Evolutionary conservation across 495 filamentous ascomycete genomes (phyloP).

Genomic region (Xylaria castorea): DNA sequence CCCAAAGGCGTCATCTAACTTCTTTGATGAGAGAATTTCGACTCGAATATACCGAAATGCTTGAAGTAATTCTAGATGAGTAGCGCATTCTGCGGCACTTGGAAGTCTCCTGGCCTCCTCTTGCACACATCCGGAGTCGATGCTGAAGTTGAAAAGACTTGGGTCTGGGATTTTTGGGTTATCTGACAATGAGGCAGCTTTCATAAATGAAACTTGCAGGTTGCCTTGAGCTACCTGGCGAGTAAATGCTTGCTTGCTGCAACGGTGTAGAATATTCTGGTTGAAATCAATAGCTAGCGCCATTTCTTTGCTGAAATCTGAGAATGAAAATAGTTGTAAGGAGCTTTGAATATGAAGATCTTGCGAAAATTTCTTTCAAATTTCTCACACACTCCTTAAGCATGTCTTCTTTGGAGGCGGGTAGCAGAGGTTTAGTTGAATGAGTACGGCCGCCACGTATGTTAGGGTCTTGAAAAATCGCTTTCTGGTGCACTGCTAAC

Average conservation of each 20-base stretch:
- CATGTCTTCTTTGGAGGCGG: neutral
- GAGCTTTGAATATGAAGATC: neutral
- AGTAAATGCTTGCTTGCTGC: neutral
- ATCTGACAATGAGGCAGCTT: neutral
- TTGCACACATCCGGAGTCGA: neutral
- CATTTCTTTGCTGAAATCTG: neutral
- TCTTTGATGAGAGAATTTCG: neutral
- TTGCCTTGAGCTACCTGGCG: neutral
- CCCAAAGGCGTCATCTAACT: neutral
- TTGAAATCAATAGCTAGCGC: neutral
- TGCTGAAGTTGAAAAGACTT: neutral
- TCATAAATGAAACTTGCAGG: neutral
- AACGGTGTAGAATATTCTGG: neutral
- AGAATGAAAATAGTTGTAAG: neutral
- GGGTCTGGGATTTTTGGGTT: slow-evolving; percentile 5
- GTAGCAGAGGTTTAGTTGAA: neutral
- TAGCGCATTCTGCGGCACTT: neutral
- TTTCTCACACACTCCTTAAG: neutral
- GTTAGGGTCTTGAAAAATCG: neutral
- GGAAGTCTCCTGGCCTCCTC: neutral
- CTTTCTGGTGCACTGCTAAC: neutral
- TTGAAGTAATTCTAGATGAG: slow-evolving; percentile 3
- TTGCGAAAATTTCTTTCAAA: neutral
- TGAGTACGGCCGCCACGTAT: neutral
- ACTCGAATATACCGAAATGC: neutral